phyloP scores from a whole-genome alignment of 179 eudicot genomes.

The Silene vulgaris region DNA sequence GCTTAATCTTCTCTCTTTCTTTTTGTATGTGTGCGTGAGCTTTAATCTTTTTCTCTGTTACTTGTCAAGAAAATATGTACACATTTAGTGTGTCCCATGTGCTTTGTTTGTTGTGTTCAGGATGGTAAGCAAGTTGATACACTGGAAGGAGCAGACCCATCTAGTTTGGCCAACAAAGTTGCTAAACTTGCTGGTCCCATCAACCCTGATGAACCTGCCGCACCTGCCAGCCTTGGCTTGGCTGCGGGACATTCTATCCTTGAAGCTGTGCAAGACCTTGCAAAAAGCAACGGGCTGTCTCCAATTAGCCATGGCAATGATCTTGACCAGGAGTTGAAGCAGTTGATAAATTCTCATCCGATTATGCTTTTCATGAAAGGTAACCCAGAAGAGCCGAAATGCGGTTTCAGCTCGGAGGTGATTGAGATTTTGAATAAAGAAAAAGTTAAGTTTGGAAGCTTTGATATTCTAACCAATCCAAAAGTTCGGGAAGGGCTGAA shows the following conservation, averaged over 20 bases:
- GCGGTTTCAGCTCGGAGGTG: constrained; percentile 83
- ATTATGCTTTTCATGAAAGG: constrained; percentile 98
- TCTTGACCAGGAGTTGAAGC: constrained; percentile 51
- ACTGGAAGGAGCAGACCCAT: constrained; percentile 91
- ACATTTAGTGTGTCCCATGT: not conserved
- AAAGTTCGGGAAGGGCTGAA: constrained; percentile 83
- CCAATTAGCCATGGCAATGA: constrained; percentile 24
- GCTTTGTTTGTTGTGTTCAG: constrained; percentile 28
- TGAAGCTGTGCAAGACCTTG: constrained; percentile 61
- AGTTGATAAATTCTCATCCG: constrained; percentile 56
- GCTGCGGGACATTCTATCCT: constrained; percentile 76
- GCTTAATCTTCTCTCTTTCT: not conserved
- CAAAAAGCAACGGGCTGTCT: constrained; percentile 45
- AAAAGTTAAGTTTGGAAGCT: constrained; percentile 69
- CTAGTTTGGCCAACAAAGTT: constrained; percentile 87
- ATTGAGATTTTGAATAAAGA: constrained; percentile 72
- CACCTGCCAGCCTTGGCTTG: constrained; percentile 90
- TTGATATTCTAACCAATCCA: constrained; percentile 68
- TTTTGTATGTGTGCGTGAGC: too few relatives aligned
- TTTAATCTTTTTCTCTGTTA: not conserved
- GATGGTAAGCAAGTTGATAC: constrained; percentile 79
- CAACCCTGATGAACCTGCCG: constrained; percentile 65
- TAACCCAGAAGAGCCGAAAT: constrained; percentile 65
- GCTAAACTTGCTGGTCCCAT: constrained; percentile 69
- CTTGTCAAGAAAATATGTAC: not conserved